phyloP scores from a whole-genome alignment of 2,329 filamentous ascomycete genomes.

The Escovopsis sp. region DNA sequence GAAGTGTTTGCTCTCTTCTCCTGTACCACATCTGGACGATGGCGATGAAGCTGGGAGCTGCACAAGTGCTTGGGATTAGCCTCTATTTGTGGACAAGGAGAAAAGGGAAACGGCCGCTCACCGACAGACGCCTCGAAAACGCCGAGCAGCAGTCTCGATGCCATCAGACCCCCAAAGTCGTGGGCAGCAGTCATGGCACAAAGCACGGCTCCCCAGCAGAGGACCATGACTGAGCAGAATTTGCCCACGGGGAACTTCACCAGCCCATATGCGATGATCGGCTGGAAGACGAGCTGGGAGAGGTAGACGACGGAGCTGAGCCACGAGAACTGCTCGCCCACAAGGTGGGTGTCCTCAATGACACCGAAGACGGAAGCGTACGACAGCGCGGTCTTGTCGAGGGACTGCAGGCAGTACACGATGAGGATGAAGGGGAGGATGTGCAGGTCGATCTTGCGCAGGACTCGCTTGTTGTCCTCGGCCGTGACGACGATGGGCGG shows the following conservation, averaged over 20 bases:
- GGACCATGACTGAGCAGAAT: constrained; percentile 33
- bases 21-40: constrained; percentile 23
- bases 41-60: constrained; percentile 17
- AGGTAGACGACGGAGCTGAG: constrained; percentile 29
- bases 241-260: constrained; percentile 41
- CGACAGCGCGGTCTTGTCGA: constrained; percentile 28
- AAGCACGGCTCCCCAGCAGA: constrained; percentile 38
- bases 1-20: constrained; percentile 18
- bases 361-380: constrained; percentile 53
- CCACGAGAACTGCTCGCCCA: constrained; percentile 47
- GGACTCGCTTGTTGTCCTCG: constrained; percentile 33
- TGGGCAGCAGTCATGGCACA: constrained; percentile 36
- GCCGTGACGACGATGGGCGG: constrained; percentile 32
- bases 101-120: constrained; percentile 2
- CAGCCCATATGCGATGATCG: constrained; percentile 38
- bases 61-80: neutral
- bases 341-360: constrained; percentile 33
- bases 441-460: constrained; percentile 33
- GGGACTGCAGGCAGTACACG: constrained; percentile 30
- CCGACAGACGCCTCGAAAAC: constrained; percentile 31
- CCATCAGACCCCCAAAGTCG: constrained; percentile 30
- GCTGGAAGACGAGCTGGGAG: constrained; percentile 28
- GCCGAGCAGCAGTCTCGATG: constrained; percentile 30
- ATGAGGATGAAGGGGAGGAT: constrained; percentile 36
- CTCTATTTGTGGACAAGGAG: neutral